Evolutionary conservation across 352 stramenopile genomes (phyloP), one percentile per base, ranked within the genome.

Genomic region (Aphanomyces astaci): DNA sequence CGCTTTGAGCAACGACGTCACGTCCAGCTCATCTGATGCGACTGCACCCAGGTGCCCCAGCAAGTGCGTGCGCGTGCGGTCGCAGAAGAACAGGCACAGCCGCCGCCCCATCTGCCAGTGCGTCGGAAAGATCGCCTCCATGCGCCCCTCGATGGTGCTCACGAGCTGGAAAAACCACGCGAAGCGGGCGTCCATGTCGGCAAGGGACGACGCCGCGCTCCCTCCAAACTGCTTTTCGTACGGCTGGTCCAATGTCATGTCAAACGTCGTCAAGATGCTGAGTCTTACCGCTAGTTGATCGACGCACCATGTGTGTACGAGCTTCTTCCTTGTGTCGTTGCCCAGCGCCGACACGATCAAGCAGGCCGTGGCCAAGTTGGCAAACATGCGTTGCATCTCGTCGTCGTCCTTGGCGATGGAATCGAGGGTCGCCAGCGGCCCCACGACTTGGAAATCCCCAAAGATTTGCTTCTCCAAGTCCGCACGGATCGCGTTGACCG

Each of bases 31-130:
- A 11, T 93, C 86, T 0, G 83, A 79, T 10, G 88, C 80, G 32
- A 86, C 75, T 7, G 71, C 76, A 2, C 81, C 78, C 27, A 94
- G 82, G 63, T 92, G 78, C 9, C 75, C 69, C 27, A 92, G 77
- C 33, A 91, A 75, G 75, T 95, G 76, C 32, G 72, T 75, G 9
- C 89, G 78, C 17, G 92, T 98, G 32, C 77, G 68, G 40, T 96
- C 86, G 55, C 97, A 91, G 73, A 99, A 99, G 43, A 78, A 78
- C 53, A 97, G 84, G 51, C 93, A 97, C 56, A 99, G 80, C 31
- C 89, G 85, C 15, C 96, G 86, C 33, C 96, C 85, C 63, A 99
- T 87, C 70, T 94, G 92, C 97, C 97, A 99, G 72, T 98, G 86
- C 48, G 82, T 81, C 0, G 97, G 97, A 71, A 99, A 99, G 11